These are phyloP conservation scores for Hyaloscypha finlandica DNA, from an alignment of 495 filamentous ascomycete species.

Conservation along the genomic window DNA sequence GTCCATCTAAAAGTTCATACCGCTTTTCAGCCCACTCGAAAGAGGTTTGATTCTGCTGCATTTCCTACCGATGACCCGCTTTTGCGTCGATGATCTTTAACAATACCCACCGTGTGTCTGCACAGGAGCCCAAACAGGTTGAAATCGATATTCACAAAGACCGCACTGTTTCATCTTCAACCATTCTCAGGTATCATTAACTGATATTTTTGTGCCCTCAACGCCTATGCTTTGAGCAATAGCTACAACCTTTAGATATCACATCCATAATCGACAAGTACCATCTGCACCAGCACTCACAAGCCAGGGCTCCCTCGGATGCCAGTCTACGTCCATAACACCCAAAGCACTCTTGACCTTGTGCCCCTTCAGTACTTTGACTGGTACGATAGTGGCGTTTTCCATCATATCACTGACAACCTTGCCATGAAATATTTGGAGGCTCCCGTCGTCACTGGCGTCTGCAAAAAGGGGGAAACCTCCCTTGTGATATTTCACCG, in stretches of 20 bases:
- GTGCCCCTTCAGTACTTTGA: conserved; percentile 93
- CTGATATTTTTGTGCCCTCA: conserved; percentile 1
- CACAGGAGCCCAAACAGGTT: background rate
- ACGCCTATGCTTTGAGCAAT: conserved; percentile 30
- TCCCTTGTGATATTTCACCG: conserved; percentile 81
- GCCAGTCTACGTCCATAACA: conserved; percentile 94
- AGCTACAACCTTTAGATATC: conserved; percentile 11
- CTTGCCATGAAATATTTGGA: conserved; percentile 96
- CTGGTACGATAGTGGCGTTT: conserved; percentile 91
- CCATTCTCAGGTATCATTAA: background rate
- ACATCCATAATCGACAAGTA: conserved; percentile 74
- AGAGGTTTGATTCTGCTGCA: too few relatives aligned
- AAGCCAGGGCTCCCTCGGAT: conserved; percentile 87
- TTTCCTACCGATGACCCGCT: too few relatives aligned
- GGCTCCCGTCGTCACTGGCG: conserved; percentile 86
- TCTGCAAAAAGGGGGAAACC: conserved; percentile 89
- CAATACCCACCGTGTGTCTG: too few relatives aligned
- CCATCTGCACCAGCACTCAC: conserved; percentile 95
- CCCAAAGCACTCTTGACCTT: conserved; percentile 77
- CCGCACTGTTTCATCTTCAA: background rate
- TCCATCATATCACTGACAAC: conserved; percentile 92
- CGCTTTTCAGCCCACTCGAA: too few relatives aligned
- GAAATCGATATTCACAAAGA: background rate
- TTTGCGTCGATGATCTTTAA: too few relatives aligned
- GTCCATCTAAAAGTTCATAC: too few relatives aligned